Evolutionary conservation across 441 rosid genomes (phyloP), one percentile per base, ranked within the genome.

Genomic region (Populus hybrid): DNA sequence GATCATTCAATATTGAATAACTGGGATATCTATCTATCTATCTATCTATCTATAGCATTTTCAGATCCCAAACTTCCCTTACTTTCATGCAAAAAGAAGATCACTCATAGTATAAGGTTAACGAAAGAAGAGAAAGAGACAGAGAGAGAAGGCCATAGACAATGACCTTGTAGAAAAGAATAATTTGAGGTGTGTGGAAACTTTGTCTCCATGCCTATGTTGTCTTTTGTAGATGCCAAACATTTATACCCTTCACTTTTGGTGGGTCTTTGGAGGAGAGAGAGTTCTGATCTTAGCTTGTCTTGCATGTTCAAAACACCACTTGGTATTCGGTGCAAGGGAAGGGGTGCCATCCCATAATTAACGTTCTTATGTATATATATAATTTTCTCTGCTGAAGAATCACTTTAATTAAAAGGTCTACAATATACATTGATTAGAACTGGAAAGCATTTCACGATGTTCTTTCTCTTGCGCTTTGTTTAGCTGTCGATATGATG

Each of bases 51-150:
- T 29, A 29, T 29, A 23, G 67, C 74, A 61, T 77, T 83, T 81
- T 74, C 66, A 76, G 79, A 84, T 81, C 86, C 83, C 81, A 69
- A 80, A 83, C 75, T 81, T 84, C 88, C 88, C 87, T 85, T 87
- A 84, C 91, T 88, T 88, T 84, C 88, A 87, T 87, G 89, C 88
- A 75, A 28, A 9, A 77, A 5, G 77, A 74, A 31, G 40, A 76
- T 21, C 56, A 7, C 40, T 40, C 64, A 12, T 56, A 64, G 31
- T 8, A 35, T 50, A 73, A 56, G 72, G 24, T 26, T 18, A 64
- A 70, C 38, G 35, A 23, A 50, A 21, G 2, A 23, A 42, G 64
- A 50, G 23, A 74, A 56, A 38, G 69, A 65, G 64, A 26, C 31
- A 3, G 31, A 29, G 67, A 36, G 10, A 71, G 72, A 66, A 71